These are phyloP conservation scores for Bipolaris victoriae DNA, from an alignment of 2,329 filamentous ascomycete species.

Conservation along the genomic window DNA sequence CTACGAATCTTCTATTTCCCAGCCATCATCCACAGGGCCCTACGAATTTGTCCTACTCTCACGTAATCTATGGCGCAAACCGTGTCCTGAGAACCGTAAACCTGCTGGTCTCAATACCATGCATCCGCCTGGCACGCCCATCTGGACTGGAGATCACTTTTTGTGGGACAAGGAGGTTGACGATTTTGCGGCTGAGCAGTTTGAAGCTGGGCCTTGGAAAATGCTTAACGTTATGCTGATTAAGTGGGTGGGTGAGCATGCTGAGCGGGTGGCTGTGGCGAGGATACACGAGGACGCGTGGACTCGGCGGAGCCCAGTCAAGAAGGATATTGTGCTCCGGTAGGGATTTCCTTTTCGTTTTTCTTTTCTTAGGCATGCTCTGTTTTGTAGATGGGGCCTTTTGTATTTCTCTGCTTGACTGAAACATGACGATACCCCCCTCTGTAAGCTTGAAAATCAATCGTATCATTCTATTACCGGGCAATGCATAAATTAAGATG, in stretches of 20 bases:
- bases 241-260: constrained; percentile 33
- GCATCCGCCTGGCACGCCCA: constrained; percentile 43
- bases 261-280: constrained; percentile 40
- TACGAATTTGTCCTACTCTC: constrained; percentile 42
- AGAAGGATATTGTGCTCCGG: constrained; percentile 34
- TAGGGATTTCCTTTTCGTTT: constrained; percentile 5
- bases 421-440: neutral
- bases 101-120: constrained; percentile 25
- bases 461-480: neutral
- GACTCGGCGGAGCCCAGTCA: constrained; percentile 24
- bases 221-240: constrained; percentile 46
- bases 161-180: constrained; percentile 36
- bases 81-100: constrained; percentile 17
- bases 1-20: constrained; percentile 29
- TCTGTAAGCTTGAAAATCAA: neutral
- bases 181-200: constrained; percentile 35
- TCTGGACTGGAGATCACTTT: constrained; percentile 39
- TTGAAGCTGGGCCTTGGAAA: constrained; percentile 35
- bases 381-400: neutral
- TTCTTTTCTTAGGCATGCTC: neutral
- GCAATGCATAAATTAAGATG: neutral
- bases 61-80: constrained; percentile 33
- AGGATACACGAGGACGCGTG: constrained; percentile 45
- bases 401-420: neutral
- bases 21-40: constrained; percentile 24